Base-by-base conservation (phyloP, 2,329 filamentous ascomycete genomes). In the Xylariaceae sp. region DNA sequence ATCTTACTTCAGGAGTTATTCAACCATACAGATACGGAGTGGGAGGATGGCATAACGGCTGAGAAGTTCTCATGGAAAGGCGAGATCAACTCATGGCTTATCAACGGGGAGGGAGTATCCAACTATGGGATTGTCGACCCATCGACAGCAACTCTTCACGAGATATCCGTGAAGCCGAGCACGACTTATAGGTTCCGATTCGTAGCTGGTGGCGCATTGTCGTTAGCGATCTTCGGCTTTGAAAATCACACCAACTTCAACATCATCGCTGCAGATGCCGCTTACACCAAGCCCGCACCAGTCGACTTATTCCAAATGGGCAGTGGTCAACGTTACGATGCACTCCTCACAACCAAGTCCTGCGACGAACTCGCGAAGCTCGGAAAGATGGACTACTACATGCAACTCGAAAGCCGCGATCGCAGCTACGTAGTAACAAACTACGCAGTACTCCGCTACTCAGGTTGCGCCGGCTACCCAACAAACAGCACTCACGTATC, bases 101-200 rank as follows among this genome's bases (percentile, higher is more conserved):
- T 53, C 27, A 53, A 53, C 19, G 51, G 51, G 40, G 50, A 53
- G 19, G 51, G 51, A 14, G 47, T 53, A 11, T 50, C 51, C 11
- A 50, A 18, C 32, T 42, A 42, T 5, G 47, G 51, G 30, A 47
- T 53, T 14, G 47, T 53, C 22, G 47, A 53, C 32, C 40, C 51
- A 1, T 45, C 51, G 1, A 27, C 51, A 2, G 51, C 44, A 15
- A 22, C 32, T n/a, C 31, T 53, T 17, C 39, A 39, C 17, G 35
- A 44, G 17, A 50, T 53, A 22, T 14, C 46, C 11, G 47, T 53
- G n/a, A 44, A 53, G 38, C 51, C 51, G 1, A 18, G 36, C 10
- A 50, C 41, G 40, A 51, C 44, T 3, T 53, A 53, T 32, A 40
- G 47, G 15, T 50, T 53, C 14, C 51, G 51, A 38, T 48, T 30